Evolutionary conservation across 257 asterid species (phyloP), one percentile per base, ranked within the genome.

Genomic region (Jacaranda copaia): DNA sequence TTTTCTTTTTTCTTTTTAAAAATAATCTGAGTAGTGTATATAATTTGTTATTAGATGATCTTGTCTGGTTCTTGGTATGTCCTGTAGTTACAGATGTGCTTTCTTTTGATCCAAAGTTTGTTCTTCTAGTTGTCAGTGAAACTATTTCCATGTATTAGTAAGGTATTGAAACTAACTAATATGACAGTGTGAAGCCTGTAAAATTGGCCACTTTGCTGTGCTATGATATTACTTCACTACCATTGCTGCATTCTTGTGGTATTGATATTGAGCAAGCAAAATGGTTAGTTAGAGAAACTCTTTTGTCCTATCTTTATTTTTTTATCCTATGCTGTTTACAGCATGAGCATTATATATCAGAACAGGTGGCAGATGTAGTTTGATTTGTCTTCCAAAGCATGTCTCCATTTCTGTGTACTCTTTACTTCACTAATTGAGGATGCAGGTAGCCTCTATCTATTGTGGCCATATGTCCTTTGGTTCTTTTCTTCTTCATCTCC

Each of bases 261-360:
- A 53, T 77, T 46, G 15, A 43, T 66, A 32, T 72, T 19, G 40
- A 72, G 20, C 53, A 65, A 60, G 55, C 11, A n/a, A 55, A 59
- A 8, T 12, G 62, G 58, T 18, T 52, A 20, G 51, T 20, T 0
- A 3, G 16, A n/a, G 40, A 53, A 73, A 3, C 18, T 42, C 46
- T 40, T 64, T 56, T 11, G 49, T 59, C 71, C 11, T 49, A 20
- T 81, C 71, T 43, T 48, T n/a, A 48, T 13, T 42, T 56, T 56
- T 64, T 56, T 11, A 57, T 59, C 71, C 11, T 49, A 20, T 81
- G 39, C 8, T 48, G 16, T 60, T 15, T 15, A 42, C n/a, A 20
- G 25, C 16, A n/a, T 61, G 39, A 12, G 11, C 57, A 61, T 32
- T 48, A 42, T 48, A 70, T 58, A 38, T 42, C 68, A 53, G 70